Base-by-base conservation (phyloP, 305 asterid genomes). In the Rubia peregrina region DNA sequence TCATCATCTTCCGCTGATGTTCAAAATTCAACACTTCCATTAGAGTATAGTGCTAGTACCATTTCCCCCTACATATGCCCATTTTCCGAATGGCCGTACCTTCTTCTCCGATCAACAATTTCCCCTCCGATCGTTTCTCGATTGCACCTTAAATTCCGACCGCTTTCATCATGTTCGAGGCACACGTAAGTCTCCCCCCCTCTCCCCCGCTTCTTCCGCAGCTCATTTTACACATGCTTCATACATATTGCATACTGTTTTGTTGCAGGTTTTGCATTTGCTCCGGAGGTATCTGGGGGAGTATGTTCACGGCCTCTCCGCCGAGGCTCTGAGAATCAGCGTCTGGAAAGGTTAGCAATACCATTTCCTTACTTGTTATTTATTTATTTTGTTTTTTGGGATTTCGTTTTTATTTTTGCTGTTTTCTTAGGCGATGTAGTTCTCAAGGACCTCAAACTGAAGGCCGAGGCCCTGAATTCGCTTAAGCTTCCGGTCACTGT, bases 281-380 rank as follows among this genome's bases (percentile, higher is more conserved):
- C 99, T 94, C 83, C 96, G 97, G 67, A 89, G 84, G 73, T 94
- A 94, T 80, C 82, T 94, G 93, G 99, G 99, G 44, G 98, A 94
- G 84, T 94, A 94, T 78, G 99, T 94, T 81, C 98, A 94, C 79
- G 99, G 99, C 74, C 83, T 91, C 77, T 94, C 99, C 12, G 83
- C 98, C n/a, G 98, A 91, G 85, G 96, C 98, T 77, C 80, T 94
- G 86, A 85, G 96, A 74, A 94, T 94, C 73, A 94, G 99, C 61
- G 99, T 94, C 60, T 94, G 98, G 99, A 82, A 94, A 89, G 99
- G 99, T 91, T 68, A 46, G 16, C 51, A 0, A 7, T 48, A 48
- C 55, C 55, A 14, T 48, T 3, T 48, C 55, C 6, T 7, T 1
- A 9, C 9, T 51, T 51, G 51, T 66, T 42, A 5, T 10, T 64